A percentile compares a stretch with the other conserved stretches of the same genome.
Evolutionary conservation across 345 rosid genomes (phyloP).

Genomic region (Eucalyptus shirleyi): DNA sequence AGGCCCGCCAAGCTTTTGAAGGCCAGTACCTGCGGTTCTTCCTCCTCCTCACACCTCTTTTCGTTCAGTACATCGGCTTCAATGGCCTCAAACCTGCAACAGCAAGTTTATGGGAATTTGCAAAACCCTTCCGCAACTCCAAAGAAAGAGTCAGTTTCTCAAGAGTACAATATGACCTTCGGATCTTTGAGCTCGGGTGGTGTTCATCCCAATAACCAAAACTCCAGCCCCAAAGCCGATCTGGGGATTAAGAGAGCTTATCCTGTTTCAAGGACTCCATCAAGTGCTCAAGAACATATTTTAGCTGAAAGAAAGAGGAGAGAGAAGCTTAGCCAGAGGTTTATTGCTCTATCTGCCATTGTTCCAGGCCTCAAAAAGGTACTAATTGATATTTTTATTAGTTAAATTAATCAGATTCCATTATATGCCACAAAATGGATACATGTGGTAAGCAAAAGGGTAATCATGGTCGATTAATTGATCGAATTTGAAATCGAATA

Average conservation of each 20-base stretch:
- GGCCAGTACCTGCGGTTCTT: background rate
- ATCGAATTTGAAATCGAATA: background rate
- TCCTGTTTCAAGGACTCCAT: constrained; percentile 8
- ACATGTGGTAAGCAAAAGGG: background rate
- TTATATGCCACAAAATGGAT: background rate
- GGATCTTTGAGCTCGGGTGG: background rate
- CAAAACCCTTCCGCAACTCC: background rate
- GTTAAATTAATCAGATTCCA: background rate
- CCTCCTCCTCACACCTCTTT: background rate
- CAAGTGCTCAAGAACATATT: constrained; percentile 38
- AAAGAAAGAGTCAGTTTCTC: background rate
- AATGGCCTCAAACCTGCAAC: background rate
- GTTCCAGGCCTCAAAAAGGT: constrained; percentile 56
- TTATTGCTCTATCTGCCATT: constrained; percentile 45
- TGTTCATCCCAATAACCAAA: background rate
- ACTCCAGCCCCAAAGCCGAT: background rate
- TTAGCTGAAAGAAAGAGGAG: constrained; percentile 47
- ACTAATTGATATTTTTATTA: background rate
- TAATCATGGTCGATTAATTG: background rate
- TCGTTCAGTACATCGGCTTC: background rate
- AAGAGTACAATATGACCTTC: background rate
- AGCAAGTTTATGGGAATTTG: background rate
- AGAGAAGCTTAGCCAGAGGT: constrained; percentile 43
- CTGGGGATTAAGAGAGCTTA: background rate
- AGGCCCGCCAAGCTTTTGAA: background rate